Percentiles rank a stretch among this genome's conserved stretches.
These are phyloP conservation scores for Apophysomyces variabilis DNA, from an alignment of 371 early-diverging fungal species.

Conservation along the genomic window DNA sequence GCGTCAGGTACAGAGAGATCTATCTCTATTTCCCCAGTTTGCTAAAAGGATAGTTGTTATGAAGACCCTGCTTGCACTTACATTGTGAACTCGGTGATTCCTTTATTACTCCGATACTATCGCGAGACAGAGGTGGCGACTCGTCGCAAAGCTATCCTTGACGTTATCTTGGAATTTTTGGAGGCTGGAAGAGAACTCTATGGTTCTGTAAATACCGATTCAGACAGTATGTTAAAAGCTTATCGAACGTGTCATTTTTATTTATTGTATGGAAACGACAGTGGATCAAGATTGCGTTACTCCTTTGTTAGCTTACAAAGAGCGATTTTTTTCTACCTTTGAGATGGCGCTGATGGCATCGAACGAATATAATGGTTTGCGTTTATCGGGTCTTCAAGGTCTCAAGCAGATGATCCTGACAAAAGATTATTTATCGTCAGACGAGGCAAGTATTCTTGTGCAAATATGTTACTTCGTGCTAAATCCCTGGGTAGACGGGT, in stretches of 20 bases:
- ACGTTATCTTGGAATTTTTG: slow-evolving; percentile 70
- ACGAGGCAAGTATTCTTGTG: slow-evolving; percentile 48
- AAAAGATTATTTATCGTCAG: slow-evolving; percentile 55
- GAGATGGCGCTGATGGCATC: slow-evolving; percentile 56
- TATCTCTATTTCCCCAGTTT: not conserved
- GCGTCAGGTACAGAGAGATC: slow-evolving; percentile 57
- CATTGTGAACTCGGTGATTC: slow-evolving; percentile 58
- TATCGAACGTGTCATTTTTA: not conserved
- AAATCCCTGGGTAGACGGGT: slow-evolving; percentile 34
- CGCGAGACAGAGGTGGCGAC: slow-evolving; percentile 59
- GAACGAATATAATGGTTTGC: slow-evolving; percentile 76
- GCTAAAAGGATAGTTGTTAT: not conserved
- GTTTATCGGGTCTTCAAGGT: slow-evolving; percentile 70
- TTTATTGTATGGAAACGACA: not conserved
- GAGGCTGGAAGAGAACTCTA: slow-evolving; percentile 65
- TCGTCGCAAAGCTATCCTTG: slow-evolving; percentile 64
- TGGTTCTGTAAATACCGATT: slow-evolving; percentile 52
- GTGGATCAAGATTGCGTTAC: slow-evolving; percentile 52
- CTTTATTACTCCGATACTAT: slow-evolving; percentile 60
- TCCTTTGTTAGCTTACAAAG: slow-evolving; percentile 68
- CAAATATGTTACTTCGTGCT: no score
- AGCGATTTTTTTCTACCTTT: slow-evolving; percentile 70
- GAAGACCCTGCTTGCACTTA: slow-evolving; percentile 67
- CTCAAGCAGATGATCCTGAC: slow-evolving; percentile 68
- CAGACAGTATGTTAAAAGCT: slow-evolving; percentile 31